These are phyloP conservation scores for Teratosphaeria nubilosa DNA, from an alignment of 2,329 filamentous ascomycete genomes.

Conservation along the genomic window DNA sequence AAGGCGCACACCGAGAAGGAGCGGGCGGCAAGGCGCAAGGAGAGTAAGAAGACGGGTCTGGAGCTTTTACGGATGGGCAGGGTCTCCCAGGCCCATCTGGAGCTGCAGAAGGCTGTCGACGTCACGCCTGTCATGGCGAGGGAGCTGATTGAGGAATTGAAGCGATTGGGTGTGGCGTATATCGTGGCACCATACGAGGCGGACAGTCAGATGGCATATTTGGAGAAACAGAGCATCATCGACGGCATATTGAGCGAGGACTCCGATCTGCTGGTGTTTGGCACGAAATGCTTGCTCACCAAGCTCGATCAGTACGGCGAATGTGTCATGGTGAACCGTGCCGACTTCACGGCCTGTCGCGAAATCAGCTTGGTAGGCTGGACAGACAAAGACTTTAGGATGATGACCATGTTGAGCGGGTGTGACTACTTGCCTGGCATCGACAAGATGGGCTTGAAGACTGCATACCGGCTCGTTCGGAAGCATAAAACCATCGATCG, in stretches of 20 bases:
- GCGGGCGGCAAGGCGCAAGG: constrained; percentile 62
- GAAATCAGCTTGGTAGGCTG: constrained; percentile 85
- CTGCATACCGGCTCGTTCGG: constrained; percentile 78
- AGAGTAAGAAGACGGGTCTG: constrained; percentile 64
- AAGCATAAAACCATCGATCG: constrained; percentile 83
- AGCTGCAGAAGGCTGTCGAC: constrained; percentile 91
- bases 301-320: constrained; percentile 92
- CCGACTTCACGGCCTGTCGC: constrained; percentile 77
- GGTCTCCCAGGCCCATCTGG: constrained; percentile 64
- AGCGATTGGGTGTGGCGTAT: constrained; percentile 68
- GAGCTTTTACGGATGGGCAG: constrained; percentile 77
- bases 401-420: constrained; percentile 92
- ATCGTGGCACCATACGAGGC: constrained; percentile 96
- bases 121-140: constrained; percentile 94
- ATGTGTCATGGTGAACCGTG: constrained; percentile 81
- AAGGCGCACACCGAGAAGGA: constrained; percentile 80
- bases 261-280: constrained; percentile 91
- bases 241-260: constrained; percentile 89
- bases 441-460: constrained; percentile 80
- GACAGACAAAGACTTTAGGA: constrained; percentile 82
- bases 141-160: constrained; percentile 82
- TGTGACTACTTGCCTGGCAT: constrained; percentile 92
- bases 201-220: constrained; percentile 89
- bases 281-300: constrained; percentile 78
- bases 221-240: constrained; percentile 77